Percentiles rank a stretch among this genome's conserved stretches.
Conservation (phyloP, 139 green algal genomes). For the Asterochloris sp. region DNA sequence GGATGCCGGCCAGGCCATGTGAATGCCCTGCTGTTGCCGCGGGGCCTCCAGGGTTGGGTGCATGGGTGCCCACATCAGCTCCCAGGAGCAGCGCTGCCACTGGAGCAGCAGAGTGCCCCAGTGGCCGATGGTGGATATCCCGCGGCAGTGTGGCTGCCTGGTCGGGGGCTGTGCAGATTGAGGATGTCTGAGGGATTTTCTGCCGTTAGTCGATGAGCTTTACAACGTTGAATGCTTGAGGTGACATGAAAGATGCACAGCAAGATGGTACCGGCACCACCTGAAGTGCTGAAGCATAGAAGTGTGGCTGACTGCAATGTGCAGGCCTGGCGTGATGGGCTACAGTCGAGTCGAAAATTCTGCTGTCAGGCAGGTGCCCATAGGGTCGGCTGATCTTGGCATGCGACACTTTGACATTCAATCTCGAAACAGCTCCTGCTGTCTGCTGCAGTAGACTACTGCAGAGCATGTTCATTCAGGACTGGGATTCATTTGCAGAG, state of each 20-base stretch:
- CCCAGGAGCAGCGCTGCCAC: background rate
- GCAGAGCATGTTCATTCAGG: background rate
- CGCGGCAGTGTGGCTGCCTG: background rate
- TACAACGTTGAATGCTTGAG: too few relatives aligned
- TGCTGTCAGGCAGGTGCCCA: background rate
- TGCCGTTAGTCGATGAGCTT: background rate
- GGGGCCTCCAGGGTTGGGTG: background rate
- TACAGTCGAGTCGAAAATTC: too few relatives aligned
- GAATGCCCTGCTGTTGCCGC: background rate
- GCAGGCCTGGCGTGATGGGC: too few relatives aligned
- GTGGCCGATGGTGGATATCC: background rate
- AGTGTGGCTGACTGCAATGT: too few relatives aligned
- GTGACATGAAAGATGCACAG: too few relatives aligned
- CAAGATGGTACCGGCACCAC: too few relatives aligned
- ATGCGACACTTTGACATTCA: background rate
- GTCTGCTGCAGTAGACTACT: background rate
- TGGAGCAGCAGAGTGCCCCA: background rate
- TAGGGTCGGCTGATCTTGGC: background rate
- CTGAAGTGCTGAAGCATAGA: too few relatives aligned
- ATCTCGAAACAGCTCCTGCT: background rate
- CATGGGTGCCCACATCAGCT: background rate
- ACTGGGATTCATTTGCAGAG: background rate
- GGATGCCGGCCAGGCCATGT: conserved; percentile 26
- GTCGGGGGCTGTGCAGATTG: background rate
- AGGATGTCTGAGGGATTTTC: background rate